Evolutionary conservation across 2,329 filamentous ascomycete species (phyloP), one percentile per base, ranked within the genome.

Genomic region (Ambrosiella beaveri): DNA sequence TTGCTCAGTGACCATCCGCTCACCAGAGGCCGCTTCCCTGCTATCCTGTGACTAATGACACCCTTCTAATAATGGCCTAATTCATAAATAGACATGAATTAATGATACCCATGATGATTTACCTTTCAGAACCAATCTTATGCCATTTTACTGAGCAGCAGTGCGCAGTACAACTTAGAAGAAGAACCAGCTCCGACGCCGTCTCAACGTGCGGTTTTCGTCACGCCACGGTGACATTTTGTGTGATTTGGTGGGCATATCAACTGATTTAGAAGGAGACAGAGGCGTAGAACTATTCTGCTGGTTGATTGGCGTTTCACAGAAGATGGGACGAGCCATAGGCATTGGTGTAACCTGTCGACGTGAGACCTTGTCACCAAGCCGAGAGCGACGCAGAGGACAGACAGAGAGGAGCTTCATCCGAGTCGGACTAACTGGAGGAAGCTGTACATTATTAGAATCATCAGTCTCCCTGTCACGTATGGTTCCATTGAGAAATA

Each of bases 351-450:
- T n/a, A 54, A 13, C 17, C 37, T 35, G 15, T 41, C 17, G 17
- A 27, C n/a, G 11, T 36, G 35, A 27, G n/a, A 27, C 39, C n/a
- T 41, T 35, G 15, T 45, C 54, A 37, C 7, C n/a, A 40, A 45
- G 27, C 35, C 56, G 47, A 40, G 44, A 45, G 53, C 57, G 39
- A 7, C 59, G 52, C 13, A 61, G 27, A 9, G 59, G 59, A 50
- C 59, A 61, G 2, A 61, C 54, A 4, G 59, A 61, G 15, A 57
- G 56, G 37, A 61, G 45, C 49, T 58, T 61, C 52, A 61, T 17
- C 15, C 40, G 56, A 5, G 27, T 52, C 15, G 53, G 59, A 15
- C 59, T 61, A 44, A 61, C 53, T 47, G 59, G 59, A 12, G 59
- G 53, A 9, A 61, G 54, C 36, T 56, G 52, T 4, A 58, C 39